Percentiles rank a stretch among this genome's conserved stretches.
Evolutionary conservation across 2,329 filamentous ascomycete genomes (phyloP).

Genomic region (Atkinsonella texensis): DNA sequence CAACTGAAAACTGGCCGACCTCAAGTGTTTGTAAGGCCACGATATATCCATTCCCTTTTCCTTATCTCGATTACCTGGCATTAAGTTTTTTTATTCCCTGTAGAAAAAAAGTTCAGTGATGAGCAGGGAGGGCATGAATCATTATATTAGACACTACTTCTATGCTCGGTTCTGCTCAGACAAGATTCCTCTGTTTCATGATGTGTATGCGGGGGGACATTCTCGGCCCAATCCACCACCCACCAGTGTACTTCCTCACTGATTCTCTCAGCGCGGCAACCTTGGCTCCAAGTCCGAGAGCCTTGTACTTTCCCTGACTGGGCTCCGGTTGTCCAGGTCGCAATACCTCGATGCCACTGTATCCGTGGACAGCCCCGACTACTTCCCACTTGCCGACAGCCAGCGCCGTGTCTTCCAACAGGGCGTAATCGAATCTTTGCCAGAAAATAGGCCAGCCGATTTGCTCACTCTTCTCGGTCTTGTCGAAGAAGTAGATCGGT

Average conservation of each 20-base stretch:
- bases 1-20: too few relatives aligned
- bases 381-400: slow-evolving; percentile 42
- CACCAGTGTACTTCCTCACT: slow-evolving; percentile 37
- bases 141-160: not conserved
- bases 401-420: slow-evolving; percentile 39
- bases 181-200: slow-evolving; percentile 22
- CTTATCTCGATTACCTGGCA: not conserved
- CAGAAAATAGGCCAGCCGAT: slow-evolving; percentile 44
- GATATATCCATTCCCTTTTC: not conserved
- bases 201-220: slow-evolving; percentile 46
- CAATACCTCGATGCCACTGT: slow-evolving; percentile 45
- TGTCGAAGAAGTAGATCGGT: slow-evolving; percentile 39
- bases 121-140: too few relatives aligned
- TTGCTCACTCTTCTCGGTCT: slow-evolving; percentile 41
- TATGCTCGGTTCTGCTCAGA: not conserved
- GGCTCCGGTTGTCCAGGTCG: slow-evolving; percentile 26
- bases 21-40: too few relatives aligned
- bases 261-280: slow-evolving; percentile 26
- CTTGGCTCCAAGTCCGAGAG: slow-evolving; percentile 33
- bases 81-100: too few relatives aligned
- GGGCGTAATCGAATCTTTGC: slow-evolving; percentile 50
- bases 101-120: too few relatives aligned
- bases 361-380: slow-evolving; percentile 44
- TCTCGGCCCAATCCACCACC: slow-evolving; percentile 53
- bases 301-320: slow-evolving; percentile 9